Evolutionary conservation across 768 basidiomycete species (phyloP), one percentile per base, ranked within the genome.

Genomic region (Cytidiella melzeri): DNA sequence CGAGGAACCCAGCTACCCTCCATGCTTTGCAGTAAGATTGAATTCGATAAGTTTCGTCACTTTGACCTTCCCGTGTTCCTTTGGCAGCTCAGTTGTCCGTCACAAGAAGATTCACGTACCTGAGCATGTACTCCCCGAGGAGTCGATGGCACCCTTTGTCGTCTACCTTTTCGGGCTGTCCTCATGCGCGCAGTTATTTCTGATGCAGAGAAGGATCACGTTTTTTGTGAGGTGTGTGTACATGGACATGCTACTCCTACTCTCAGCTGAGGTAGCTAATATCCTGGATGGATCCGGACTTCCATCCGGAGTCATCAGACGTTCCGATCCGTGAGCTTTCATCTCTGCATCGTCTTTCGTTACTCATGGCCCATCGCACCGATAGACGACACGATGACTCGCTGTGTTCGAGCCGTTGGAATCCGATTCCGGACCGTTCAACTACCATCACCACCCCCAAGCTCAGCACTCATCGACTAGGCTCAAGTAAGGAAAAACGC

Each of bases 401-500:
- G n/a, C 43, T 41, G 40, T 41, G 44, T 41, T 41, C 27, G 51
- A 47, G 25, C 39, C 34, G 37, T 47, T 26, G 45, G 27, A 30
- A 11, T 30, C 47, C 42, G 43, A 15, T 42, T 27, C 48, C 52
- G 47, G 52, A 28, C 52, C 52, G 52, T 27, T 39, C 28, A 45
- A 42, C 47, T 48, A 6, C 41, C 47, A 34, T 15, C 7, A 15
- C 30, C 43, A n/a, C 20, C n/a, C n/a, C n/a, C 26, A 26, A 34
- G 6, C 45, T 39, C 51, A 10, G 21, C n/a, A 19, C 26, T 2
- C 45, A 19, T 23, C 28, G 12, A 10, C 19, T n/a, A 11, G 20
- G 39, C 51, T 46, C 20, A 43, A 42, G 23, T 43, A 12, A 24
- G 25, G 52, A 13, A n/a, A 40, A 20, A 41, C 21, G 28, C 24